Evolutionary conservation across 2,329 filamentous ascomycete genomes (phyloP), one percentile per base, ranked within the genome.

Genomic region (Xylaria sp.): DNA sequence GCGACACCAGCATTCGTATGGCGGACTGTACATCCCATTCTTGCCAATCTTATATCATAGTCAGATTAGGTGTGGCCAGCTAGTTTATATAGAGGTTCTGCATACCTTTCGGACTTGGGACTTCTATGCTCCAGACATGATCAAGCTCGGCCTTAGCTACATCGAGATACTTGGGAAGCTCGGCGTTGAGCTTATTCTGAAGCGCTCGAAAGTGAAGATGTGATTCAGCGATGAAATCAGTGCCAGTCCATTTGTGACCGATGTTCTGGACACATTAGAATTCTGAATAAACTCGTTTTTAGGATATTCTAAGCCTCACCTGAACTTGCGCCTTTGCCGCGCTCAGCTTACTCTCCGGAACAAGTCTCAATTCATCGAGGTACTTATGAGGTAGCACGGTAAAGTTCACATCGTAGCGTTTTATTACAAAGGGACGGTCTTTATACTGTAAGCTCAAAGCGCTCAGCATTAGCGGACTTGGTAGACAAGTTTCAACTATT

Each of bases 1-100:
- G 66, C 1, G 68, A 64, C 2, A 70, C 59, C 6, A 70, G 49
- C 58, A 63, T 71, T 23, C 62, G 61, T 20, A 71, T 51, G 2
- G 58, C 44, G 6, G 62, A 10, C n/a, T 68, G 59, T 15, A 67
- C 49, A 54, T 68, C 53, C 6, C 70, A 38, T 40, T 66, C 51
- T 6, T 51, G n/a, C 70, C 70, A 72, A 15, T 68, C 67, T 70
- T 20, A 10, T 20, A 9, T 38, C 1, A 23, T 36, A 51, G 38
- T 53, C 26, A 46, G n/a, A 48, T 4, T 6, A 31, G 4, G n/a
- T 20, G 26, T 40, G 6, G 15, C 10, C 38, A 11, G 6, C 4
- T 38, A 15, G 38, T 13, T 26, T 20, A 28, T 44, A 13, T 38
- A 6, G 7, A 6, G 6, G 33, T 23, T 33, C n/a, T 26, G 28